Conservation (phyloP, 176 grass and related monocot genomes). For the Neostapfia colusana region DNA sequence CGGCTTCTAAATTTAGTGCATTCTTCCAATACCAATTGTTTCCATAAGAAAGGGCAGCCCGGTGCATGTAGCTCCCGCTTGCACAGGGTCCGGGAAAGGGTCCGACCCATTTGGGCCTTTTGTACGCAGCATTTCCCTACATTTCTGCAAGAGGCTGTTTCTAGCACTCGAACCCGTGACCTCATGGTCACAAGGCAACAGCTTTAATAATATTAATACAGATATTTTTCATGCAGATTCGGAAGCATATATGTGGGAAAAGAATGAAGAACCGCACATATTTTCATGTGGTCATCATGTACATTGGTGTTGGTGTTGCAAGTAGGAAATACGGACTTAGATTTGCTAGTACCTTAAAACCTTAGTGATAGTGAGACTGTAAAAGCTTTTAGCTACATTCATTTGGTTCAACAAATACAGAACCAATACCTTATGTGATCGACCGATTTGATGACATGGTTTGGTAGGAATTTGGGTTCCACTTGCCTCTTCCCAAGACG, state of each 20-base stretch:
- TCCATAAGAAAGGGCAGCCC: no score
- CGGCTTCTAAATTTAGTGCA: not conserved
- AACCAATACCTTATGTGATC: not conserved
- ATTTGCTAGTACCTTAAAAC: not conserved
- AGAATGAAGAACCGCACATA: not conserved
- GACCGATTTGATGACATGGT: not conserved
- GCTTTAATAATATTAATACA: not conserved
- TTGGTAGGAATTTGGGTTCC: not conserved
- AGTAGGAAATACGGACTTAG: conserved; percentile 2
- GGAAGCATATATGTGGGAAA: conserved; percentile 5
- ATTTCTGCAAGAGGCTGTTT: no score
- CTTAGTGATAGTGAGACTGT: conserved; percentile 8
- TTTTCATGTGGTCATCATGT: conserved; percentile 7
- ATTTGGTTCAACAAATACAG: not conserved
- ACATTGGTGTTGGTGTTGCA: not conserved
- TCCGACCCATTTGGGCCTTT: no score
- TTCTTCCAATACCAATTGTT: not conserved
- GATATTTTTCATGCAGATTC: conserved; percentile 19
- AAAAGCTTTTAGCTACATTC: conserved; percentile 10
- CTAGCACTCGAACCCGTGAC: no score
- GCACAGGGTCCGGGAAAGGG: no score
- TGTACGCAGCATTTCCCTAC: no score
- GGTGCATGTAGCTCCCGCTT: no score
- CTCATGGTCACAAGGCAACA: no score
- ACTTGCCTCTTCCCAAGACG: not conserved